Conservation (phyloP, 441 rosid species). For the Adansonia madagascariensis region DNA sequence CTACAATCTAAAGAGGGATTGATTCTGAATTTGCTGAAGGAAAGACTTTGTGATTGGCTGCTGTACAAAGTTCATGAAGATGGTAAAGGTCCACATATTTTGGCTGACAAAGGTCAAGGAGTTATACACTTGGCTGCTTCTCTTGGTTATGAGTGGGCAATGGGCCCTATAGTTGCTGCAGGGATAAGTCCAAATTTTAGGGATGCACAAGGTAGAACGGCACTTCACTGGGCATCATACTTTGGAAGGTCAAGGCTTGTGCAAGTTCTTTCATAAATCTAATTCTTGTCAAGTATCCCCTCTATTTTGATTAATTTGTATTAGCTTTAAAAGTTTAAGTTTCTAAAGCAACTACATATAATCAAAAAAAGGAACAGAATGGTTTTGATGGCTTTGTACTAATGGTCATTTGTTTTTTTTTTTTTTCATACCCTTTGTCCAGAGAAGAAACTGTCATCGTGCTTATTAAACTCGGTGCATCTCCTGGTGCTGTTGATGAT, state of each 20-base stretch:
- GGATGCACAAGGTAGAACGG: conserved; percentile 65
- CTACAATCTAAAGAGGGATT: conserved; percentile 40
- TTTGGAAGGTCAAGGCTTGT: conserved; percentile 56
- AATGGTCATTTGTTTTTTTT: neutral
- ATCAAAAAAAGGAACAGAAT: neutral
- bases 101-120: conserved; percentile 66
- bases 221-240: conserved; percentile 73
- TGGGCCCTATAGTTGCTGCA: conserved; percentile 53
- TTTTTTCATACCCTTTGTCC: conserved; percentile 21
- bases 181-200: conserved; percentile 62
- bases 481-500: conserved; percentile 70
- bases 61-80: conserved; percentile 50
- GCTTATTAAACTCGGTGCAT: conserved; percentile 64
- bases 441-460: conserved; percentile 74
- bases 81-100: conserved; percentile 50
- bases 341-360: neutral
- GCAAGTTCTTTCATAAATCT: conserved; percentile 7
- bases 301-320: neutral
- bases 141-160: conserved; percentile 70
- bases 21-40: conserved; percentile 47
- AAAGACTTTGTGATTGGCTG: conserved; percentile 60
- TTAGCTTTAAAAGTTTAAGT: neutral
- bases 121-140: conserved; percentile 64
- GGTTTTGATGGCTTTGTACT: conserved; percentile 1
- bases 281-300: neutral